Conservation (phyloP, 1,284 basidiomycete genomes). For the Agaricales sp. region DNA sequence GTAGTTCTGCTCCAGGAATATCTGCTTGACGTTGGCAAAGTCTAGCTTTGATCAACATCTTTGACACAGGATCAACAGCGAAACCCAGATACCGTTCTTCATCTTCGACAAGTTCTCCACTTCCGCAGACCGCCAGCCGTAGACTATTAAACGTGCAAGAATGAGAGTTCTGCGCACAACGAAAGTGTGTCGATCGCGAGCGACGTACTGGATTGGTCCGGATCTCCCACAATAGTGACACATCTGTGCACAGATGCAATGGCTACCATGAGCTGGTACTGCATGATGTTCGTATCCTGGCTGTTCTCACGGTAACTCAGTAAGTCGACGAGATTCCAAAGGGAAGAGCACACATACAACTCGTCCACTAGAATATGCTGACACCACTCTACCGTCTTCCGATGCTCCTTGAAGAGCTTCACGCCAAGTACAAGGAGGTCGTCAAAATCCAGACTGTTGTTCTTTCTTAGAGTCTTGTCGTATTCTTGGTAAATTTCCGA, state of each 20-base stretch:
- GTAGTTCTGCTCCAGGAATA: conserved; percentile 84
- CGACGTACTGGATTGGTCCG: conserved; percentile 78
- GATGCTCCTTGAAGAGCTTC: conserved; percentile 53
- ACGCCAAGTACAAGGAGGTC: conserved; percentile 76
- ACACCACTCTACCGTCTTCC: conserved; percentile 51
- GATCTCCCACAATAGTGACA: conserved; percentile 85
- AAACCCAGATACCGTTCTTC: conserved; percentile 39
- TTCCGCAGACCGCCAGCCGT: conserved; percentile 86
- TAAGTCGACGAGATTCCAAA: conserved; percentile 1
- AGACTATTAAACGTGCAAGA: conserved; percentile 35
- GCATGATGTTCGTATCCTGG: conserved; percentile 83
- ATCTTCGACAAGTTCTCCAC: conserved; percentile 73
- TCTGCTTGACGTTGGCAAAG: conserved; percentile 54
- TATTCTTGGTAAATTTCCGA: conserved; percentile 62
- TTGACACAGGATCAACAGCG: not conserved
- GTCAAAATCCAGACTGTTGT: conserved; percentile 83
- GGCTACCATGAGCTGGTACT: conserved; percentile 78
- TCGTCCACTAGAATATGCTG: conserved; percentile 84
- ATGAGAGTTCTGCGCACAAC: not conserved
- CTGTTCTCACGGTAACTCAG: conserved; percentile 22
- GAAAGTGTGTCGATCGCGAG: not conserved
- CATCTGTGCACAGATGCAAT: conserved; percentile 48
- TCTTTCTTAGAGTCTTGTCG: conserved; percentile 47
- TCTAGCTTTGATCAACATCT: conserved; percentile 29
- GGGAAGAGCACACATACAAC: conserved; percentile 43